Percentiles rank a stretch among this genome's conserved stretches.
These are phyloP conservation scores for Phyllostachys edulis DNA, from an alignment of 176 grass and related monocot genomes.

Conservation along the genomic window DNA sequence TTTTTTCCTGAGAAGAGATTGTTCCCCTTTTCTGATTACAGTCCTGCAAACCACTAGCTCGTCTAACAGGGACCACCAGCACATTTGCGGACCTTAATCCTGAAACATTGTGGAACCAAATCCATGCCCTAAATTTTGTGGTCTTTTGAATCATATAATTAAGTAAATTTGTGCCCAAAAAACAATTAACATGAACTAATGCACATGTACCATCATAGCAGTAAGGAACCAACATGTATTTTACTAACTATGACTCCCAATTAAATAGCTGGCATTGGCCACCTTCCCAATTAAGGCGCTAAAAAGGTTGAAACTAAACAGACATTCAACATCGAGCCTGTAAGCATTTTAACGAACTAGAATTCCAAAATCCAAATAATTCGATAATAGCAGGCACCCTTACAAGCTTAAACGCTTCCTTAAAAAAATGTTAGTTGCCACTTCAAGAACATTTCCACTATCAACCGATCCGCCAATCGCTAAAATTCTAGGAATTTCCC, in stretches of 20 bases:
- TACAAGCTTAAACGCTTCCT: too few species aligned
- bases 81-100: background rate
- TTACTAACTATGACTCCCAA: background rate
- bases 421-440: background rate
- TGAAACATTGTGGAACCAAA: background rate
- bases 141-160: background rate
- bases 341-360: slow-evolving; percentile 1
- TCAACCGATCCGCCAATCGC: background rate
- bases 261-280: background rate
- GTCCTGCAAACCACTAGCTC: background rate
- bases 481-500: background rate
- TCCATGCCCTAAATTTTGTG: background rate
- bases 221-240: background rate
- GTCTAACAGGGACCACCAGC: background rate
- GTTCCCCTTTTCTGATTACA: slow-evolving; percentile 5
- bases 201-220: background rate
- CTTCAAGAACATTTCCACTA: background rate
- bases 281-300: background rate
- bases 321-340: background rate
- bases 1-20: background rate
- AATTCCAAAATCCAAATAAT: background rate
- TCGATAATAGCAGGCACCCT: background rate
- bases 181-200: background rate
- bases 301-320: background rate
- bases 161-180: background rate